Evolutionary conservation across 2,329 filamentous ascomycete genomes (phyloP).

Genomic region (Annulohypoxylon truncatum): DNA sequence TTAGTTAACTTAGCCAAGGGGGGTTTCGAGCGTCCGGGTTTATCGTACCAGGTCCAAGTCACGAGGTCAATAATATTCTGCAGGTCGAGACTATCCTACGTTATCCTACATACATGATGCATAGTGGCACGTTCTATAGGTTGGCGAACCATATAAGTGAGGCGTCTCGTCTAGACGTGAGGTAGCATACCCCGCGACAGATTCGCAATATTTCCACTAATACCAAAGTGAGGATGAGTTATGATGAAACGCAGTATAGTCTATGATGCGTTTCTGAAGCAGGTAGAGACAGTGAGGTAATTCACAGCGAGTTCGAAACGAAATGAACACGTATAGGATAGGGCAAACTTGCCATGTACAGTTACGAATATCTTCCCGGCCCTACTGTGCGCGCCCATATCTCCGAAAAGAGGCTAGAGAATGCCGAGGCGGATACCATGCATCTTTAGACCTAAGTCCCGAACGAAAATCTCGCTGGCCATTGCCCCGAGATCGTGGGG

Average conservation of each 20-base stretch:
- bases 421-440: conserved; percentile 34
- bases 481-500: conserved; percentile 44
- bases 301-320: not conserved
- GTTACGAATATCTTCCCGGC: not conserved
- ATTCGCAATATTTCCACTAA: conserved; percentile 32
- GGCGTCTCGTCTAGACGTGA: conserved; percentile 13
- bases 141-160: conserved; percentile 18
- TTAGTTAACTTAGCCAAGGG: conserved; percentile 7
- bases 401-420: conserved; percentile 17
- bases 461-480: conserved; percentile 34
- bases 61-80: conserved; percentile 36
- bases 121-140: conserved; percentile 33
- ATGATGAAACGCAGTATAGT: conserved; percentile 10
- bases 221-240: conserved; percentile 5
- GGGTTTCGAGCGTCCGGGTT: not conserved
- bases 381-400: conserved; percentile 18
- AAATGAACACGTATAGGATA: conserved; percentile 8
- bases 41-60: conserved; percentile 32
- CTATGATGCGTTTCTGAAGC: not conserved
- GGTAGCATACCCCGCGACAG: conserved; percentile 33
- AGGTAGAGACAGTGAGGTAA: not conserved
- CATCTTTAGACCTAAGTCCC: conserved; percentile 14
- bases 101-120: conserved; percentile 32
- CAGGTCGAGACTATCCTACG: conserved; percentile 29
- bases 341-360: not conserved